phyloP scores from a whole-genome alignment of 805 yeast species.

The Candida caryicola region DNA sequence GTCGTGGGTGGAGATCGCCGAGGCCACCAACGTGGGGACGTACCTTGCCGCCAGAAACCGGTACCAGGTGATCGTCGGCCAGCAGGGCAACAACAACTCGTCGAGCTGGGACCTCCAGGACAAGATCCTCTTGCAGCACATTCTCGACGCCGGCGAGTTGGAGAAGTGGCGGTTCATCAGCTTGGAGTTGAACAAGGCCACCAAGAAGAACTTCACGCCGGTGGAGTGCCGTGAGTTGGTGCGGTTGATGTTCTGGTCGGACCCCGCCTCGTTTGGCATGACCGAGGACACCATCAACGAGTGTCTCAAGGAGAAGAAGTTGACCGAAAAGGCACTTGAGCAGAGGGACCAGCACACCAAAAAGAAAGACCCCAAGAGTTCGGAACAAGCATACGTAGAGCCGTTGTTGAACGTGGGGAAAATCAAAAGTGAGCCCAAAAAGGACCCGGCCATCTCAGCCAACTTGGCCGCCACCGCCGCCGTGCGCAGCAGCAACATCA shows the following conservation, averaged over 20 bases:
- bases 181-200: slow-evolving; percentile 54
- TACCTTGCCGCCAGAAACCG: slow-evolving; percentile 73
- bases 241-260: slow-evolving; percentile 49
- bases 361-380: slow-evolving; percentile 7
- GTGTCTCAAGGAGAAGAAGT: slow-evolving; percentile 33
- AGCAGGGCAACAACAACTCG: slow-evolving; percentile 70
- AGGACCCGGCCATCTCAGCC: slow-evolving; percentile 6
- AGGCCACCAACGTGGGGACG: slow-evolving; percentile 58
- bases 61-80: slow-evolving; percentile 78
- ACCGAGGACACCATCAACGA: slow-evolving; percentile 44
- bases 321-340: slow-evolving; percentile 30
- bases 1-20: slow-evolving; percentile 74
- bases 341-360: slow-evolving; percentile 16
- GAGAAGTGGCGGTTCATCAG: slow-evolving; percentile 71
- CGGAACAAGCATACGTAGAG: slow-evolving; percentile 11
- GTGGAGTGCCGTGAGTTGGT: slow-evolving; percentile 55
- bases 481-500: slow-evolving; percentile 6
- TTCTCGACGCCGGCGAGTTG: slow-evolving; percentile 67
- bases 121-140: slow-evolving; percentile 43
- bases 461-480: slow-evolving; percentile 4
- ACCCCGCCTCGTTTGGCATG: slow-evolving; percentile 59
- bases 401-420: slow-evolving; percentile 8
- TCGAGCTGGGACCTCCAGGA: slow-evolving; percentile 62
- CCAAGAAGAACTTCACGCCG: slow-evolving; percentile 50
- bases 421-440: slow-evolving; percentile 3